These are phyloP conservation scores for Candida stauntonica DNA, from an alignment of 805 yeast species.

Conservation along the genomic window DNA sequence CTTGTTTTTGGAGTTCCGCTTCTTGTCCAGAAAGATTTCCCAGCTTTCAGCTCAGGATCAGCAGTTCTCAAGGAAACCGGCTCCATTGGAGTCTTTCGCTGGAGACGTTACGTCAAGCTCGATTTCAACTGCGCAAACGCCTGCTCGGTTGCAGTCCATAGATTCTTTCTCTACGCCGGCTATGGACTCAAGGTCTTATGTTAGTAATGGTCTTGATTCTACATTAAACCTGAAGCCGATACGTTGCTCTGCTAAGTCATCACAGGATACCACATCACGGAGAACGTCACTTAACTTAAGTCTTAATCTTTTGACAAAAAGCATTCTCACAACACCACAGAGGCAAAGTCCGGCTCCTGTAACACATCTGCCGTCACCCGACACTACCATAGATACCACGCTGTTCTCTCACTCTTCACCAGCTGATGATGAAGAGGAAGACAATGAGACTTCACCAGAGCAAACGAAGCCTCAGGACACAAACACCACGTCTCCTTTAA, in stretches of 20 bases:
- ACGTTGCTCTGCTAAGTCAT: conserved; percentile 15
- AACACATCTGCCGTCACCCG: conserved; percentile 14
- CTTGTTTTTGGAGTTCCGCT: conserved; percentile 36
- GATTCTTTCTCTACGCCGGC: not conserved
- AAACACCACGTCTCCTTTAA: conserved; percentile 1
- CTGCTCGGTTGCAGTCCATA: not conserved
- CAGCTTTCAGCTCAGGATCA: conserved; percentile 6
- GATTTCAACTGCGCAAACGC: no score
- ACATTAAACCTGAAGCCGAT: conserved; percentile 15
- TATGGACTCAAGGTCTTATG: conserved; percentile 1
- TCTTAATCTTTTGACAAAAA: conserved; percentile 9
- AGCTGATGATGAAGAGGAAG: not conserved
- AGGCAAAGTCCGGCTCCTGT: not conserved
- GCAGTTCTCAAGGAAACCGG: not conserved
- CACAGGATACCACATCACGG: conserved; percentile 1
- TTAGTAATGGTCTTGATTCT: not conserved
- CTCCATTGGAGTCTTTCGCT: not conserved
- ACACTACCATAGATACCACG: conserved; percentile 11
- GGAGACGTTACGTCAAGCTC: no score
- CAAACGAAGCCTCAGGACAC: not conserved
- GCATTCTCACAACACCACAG: conserved; percentile 5
- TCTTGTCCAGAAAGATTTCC: conserved; percentile 26
- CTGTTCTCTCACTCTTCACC: conserved; percentile 5
- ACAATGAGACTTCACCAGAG: not conserved
- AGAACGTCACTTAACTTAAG: conserved; percentile 8